A percentile compares a stretch with the other conserved stretches of the same genome.
phyloP scores from a whole-genome alignment of 192 early-diverging fungal species.

The Pecoramyces ruminantium region DNA sequence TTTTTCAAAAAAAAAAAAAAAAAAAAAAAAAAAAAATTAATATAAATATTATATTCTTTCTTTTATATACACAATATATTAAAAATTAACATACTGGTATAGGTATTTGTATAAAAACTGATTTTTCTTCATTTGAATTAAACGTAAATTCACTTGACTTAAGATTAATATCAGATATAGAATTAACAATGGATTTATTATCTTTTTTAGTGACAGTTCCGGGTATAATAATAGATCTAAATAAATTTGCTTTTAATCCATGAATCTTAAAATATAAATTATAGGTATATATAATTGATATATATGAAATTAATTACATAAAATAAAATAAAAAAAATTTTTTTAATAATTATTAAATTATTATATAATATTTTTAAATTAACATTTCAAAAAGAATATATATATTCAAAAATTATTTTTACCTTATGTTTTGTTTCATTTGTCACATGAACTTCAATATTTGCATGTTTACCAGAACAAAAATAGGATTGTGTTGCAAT shows the following conservation, averaged over 20 bases:
- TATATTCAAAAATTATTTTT: no score
- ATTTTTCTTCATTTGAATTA: not conserved
- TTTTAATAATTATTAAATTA: no score
- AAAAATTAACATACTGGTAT: not conserved
- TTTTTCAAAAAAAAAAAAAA: no score
- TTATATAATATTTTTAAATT: no score
- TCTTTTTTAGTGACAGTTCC: not conserved
- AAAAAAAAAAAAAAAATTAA: no score
- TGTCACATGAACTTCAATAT: not conserved
- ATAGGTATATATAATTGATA: no score
- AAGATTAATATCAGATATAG: not conserved
- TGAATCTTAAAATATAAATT: not conserved
- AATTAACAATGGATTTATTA: not conserved
- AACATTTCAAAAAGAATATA: no score
- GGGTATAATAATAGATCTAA: not conserved
- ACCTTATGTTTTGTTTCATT: not conserved
- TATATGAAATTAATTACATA: no score
- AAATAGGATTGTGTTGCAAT: not conserved
- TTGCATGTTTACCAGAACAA: not conserved
- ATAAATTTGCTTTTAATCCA: not conserved
- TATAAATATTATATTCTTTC: no score
- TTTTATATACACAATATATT: no score
- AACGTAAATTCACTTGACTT: not conserved
- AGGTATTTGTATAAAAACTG: not conserved
- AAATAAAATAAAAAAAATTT: no score